Evolutionary conservation across 352 stramenopile genomes (phyloP).

Genomic region (Phytophthora parvispora): DNA sequence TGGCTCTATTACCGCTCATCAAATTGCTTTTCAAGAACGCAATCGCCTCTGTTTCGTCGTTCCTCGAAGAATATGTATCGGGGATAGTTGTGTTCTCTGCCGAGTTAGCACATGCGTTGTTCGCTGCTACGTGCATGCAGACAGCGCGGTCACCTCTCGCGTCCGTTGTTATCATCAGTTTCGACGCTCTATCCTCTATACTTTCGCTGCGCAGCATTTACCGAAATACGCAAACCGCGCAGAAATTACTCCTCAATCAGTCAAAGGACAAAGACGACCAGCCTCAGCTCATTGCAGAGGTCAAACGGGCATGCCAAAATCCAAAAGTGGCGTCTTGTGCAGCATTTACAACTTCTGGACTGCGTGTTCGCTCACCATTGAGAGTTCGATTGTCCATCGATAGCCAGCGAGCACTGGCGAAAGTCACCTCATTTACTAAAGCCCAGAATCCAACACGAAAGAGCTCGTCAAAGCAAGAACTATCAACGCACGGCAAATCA

Average conservation of each 20-base stretch:
- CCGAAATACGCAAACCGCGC: background rate
- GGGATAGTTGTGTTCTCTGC: constrained; percentile 3
- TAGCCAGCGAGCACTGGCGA: background rate
- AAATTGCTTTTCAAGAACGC: background rate
- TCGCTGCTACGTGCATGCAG: constrained; percentile 6
- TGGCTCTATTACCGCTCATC: background rate
- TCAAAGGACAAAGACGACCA: background rate
- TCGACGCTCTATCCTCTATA: background rate
- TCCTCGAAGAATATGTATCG: background rate
- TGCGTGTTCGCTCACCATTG: background rate
- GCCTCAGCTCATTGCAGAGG: background rate
- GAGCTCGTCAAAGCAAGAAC: background rate
- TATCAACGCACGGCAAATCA: background rate
- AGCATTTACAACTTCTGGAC: background rate
- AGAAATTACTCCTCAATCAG: background rate
- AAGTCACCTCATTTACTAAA: background rate
- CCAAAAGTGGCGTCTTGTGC: background rate
- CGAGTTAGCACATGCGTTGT: constrained; percentile 1
- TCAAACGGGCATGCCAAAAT: background rate
- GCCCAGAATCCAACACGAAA: background rate
- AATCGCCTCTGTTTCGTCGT: background rate
- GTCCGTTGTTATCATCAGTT: background rate
- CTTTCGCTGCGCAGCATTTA: background rate
- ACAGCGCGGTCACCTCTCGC: background rate
- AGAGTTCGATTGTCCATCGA: background rate